phyloP scores from a whole-genome alignment of 768 basidiomycete species.

The Tephrocybe sp. region DNA sequence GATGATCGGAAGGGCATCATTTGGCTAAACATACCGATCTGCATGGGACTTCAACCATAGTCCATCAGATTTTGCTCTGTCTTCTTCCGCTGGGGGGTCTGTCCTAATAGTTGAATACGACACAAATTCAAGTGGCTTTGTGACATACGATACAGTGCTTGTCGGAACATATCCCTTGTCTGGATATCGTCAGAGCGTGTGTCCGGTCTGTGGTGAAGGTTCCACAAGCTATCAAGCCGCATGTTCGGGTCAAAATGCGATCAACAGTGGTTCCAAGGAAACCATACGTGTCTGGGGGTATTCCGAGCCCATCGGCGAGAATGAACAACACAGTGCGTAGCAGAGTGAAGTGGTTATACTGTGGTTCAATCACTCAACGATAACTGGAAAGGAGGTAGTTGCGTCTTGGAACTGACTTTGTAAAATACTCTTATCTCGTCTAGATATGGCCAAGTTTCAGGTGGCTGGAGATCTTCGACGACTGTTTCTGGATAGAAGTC shows the following conservation, averaged over 20 bases:
- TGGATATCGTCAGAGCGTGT: neutral
- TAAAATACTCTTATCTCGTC: neutral
- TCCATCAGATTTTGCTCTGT: neutral
- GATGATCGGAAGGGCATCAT: neutral
- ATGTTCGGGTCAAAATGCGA: too few relatives aligned
- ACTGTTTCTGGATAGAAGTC: constrained; percentile 1
- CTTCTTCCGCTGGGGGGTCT: neutral
- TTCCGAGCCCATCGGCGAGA: neutral
- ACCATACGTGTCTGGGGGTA: neutral
- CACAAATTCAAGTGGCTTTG: neutral
- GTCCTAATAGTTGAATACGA: neutral
- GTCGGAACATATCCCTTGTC: neutral
- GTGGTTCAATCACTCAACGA: neutral
- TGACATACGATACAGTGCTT: neutral
- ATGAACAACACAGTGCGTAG: neutral
- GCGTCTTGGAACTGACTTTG: neutral
- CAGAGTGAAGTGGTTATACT: neutral
- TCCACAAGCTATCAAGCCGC: neutral
- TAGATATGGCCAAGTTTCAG: neutral
- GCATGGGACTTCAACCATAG: neutral
- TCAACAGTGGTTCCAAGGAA: too few relatives aligned
- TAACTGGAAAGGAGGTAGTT: too few relatives aligned
- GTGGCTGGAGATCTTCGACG: neutral
- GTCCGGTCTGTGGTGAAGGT: neutral
- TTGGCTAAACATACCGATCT: neutral